Percentiles rank a stretch among this genome's conserved stretches.
Conservation (phyloP, 1,139 yeast genomes). For the Candida dubliniensis region DNA sequence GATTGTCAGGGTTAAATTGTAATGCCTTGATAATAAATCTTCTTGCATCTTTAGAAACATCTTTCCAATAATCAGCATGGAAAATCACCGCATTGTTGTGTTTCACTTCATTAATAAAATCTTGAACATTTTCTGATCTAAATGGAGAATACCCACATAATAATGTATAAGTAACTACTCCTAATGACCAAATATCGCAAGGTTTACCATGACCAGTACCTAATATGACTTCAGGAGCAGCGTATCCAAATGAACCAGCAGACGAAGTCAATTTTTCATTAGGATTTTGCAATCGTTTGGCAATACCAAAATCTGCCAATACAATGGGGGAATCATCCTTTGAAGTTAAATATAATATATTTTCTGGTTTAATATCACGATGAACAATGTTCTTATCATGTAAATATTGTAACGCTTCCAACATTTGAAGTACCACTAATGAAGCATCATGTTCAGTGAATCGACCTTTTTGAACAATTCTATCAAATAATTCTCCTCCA, state of each 20-base stretch:
- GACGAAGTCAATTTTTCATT: constrained; percentile 70
- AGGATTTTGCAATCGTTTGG: constrained; percentile 60
- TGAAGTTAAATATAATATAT: constrained; percentile 63
- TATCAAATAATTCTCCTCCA: constrained; percentile 89
- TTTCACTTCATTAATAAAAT: constrained; percentile 75
- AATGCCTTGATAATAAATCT: constrained; percentile 68
- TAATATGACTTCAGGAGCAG: constrained; percentile 86
- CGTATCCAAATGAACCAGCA: constrained; percentile 92
- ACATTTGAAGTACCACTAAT: constrained; percentile 62
- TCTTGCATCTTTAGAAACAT: constrained; percentile 73
- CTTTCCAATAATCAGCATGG: constrained; percentile 85
- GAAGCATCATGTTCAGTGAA: constrained; percentile 88
- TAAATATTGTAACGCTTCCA: constrained; percentile 72
- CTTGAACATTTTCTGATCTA: constrained; percentile 77
- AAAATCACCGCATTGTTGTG: constrained; percentile 72
- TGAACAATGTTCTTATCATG: constrained; percentile 80
- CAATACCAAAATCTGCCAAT: constrained; percentile 91
- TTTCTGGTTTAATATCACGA: constrained; percentile 90
- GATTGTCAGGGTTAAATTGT: constrained; percentile 58
- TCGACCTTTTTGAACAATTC: constrained; percentile 72
- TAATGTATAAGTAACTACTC: constrained; percentile 86
- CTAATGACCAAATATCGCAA: constrained; percentile 90
- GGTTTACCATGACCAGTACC: constrained; percentile 87
- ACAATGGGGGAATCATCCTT: constrained; percentile 65
- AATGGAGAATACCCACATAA: constrained; percentile 94